Base-by-base conservation (phyloP, 257 asterid genomes). In the Echium plantagineum region DNA sequence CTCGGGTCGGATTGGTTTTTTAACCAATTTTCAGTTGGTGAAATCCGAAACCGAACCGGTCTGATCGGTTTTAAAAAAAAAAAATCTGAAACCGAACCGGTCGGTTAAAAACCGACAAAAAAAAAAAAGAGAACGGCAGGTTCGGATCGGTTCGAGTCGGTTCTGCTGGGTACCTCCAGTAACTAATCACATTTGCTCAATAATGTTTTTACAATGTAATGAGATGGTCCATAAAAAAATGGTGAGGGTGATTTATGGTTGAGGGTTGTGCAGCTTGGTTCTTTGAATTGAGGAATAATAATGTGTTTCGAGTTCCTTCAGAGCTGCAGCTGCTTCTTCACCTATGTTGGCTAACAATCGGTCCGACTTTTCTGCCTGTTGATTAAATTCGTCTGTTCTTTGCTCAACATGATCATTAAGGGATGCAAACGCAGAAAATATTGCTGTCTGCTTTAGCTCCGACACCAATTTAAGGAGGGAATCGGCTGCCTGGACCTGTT, bases 381-480 rank as follows among this genome's bases (percentile, higher is more conserved):
- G 77, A 54, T 77, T 80, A 38, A 89, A 80, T 77, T 71, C 94
- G 12, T 83, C 86, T 0, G 82, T 81, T 73, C 94, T 82, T 76
- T 83, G 87, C 71, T 93, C 96, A n/a, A 93, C 95, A 15, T 93
- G 89, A 63, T 86, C 97, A 21, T 81, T 83, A 3, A 86, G 87
- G 63, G 95, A 89, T 10, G 95, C 95, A 60, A 89, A 81, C 31
- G 97, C 95, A 1, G 97, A 82, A 78, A 89, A 86, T 19, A 89
- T 68, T 24, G 98, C 94, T 0, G 97, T 84, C 75, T 89, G 95
- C 68, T 89, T 93, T 80, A 93, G 71, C 67, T 93, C 97, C 0
- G 96, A 89, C 17, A 93, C 96, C 86, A 89, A 71, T 80, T 93
- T 89, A 28, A 93, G 97, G 80, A 93, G 74, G n/a, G 94, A 84